phyloP scores from a whole-genome alignment of 768 basidiomycete species.

The Galerina sulciceps region DNA sequence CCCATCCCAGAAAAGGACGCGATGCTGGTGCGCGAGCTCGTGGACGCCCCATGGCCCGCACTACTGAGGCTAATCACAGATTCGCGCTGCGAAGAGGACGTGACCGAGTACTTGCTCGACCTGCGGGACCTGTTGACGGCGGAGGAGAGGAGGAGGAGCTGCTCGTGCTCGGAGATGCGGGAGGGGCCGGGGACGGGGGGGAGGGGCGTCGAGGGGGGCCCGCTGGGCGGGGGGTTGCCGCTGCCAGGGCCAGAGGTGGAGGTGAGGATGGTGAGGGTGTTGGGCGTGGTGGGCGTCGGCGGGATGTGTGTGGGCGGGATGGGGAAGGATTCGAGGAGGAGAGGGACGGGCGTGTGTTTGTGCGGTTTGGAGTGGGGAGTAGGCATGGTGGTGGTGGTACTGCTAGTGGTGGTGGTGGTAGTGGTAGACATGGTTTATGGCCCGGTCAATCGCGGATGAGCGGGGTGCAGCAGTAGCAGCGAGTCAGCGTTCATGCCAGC shows the following conservation, averaged over 20 bases:
- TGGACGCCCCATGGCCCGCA: conserved; percentile 12
- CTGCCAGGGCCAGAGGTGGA: neutral
- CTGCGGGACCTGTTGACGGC: conserved; percentile 16
- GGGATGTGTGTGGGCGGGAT: conserved; percentile 47
- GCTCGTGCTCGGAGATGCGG: conserved; percentile 54
- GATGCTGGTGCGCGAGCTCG: conserved; percentile 7
- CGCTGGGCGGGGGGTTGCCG: conserved; percentile 59
- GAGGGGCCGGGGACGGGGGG: conserved; percentile 72
- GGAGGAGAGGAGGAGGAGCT: conserved; percentile 36
- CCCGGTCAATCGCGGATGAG: too few relatives aligned
- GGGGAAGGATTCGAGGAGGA: conserved; percentile 46
- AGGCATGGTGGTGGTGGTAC: neutral
- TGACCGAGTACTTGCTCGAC: conserved; percentile 28
- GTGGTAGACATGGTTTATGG: too few relatives aligned
- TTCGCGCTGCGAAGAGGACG: conserved; percentile 20
- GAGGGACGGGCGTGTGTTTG: conserved; percentile 25
- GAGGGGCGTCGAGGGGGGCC: conserved; percentile 60
- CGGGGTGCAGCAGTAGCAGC: too few relatives aligned
- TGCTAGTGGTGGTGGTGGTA: neutral
- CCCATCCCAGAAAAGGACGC: conserved; percentile 6
- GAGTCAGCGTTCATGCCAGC: too few relatives aligned
- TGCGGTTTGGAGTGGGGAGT: neutral
- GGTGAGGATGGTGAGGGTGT: neutral
- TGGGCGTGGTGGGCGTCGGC: conserved; percentile 26
- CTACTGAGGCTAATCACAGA: conserved; percentile 21